A percentile compares a stretch with the other conserved stretches of the same genome.
Evolutionary conservation across 1,284 basidiomycete genomes (phyloP).

Genomic region (Leccinum proliferum): DNA sequence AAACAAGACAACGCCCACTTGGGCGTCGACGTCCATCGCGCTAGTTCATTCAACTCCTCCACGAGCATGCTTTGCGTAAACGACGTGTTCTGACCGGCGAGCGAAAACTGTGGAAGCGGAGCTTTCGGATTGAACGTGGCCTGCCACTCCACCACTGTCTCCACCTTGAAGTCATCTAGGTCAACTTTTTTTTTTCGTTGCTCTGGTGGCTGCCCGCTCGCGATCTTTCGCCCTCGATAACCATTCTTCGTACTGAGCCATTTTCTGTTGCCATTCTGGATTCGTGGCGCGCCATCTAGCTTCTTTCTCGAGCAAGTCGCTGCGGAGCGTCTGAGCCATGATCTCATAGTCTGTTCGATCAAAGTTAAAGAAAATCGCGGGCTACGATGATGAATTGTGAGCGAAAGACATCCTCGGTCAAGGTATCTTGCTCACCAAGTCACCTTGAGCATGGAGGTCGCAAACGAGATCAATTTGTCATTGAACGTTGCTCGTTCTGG

Average conservation of each 20-base stretch:
- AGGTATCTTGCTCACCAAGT: slow-evolving; percentile 40
- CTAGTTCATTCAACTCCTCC: slow-evolving; percentile 41
- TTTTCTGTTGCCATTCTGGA: slow-evolving; percentile 45
- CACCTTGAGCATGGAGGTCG: slow-evolving; percentile 45
- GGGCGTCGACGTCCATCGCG: slow-evolving; percentile 27
- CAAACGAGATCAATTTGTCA: slow-evolving; percentile 45
- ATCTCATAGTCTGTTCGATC: slow-evolving; percentile 54
- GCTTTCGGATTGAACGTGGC: slow-evolving; percentile 52
- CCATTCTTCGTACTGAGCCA: slow-evolving; percentile 51
- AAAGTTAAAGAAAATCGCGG: slow-evolving; percentile 64
- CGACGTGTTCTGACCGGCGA: slow-evolving; percentile 38
- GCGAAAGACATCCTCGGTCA: background rate
- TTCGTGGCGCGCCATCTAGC: slow-evolving; percentile 41
- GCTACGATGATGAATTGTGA: slow-evolving; percentile 31
- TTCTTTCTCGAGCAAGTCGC: slow-evolving; percentile 39
- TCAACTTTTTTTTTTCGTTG: slow-evolving; percentile 33
- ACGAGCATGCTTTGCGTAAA: slow-evolving; percentile 45
- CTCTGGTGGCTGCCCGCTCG: slow-evolving; percentile 34
- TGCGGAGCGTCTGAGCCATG: slow-evolving; percentile 39
- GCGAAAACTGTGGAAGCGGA: slow-evolving; percentile 55
- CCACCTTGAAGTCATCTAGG: slow-evolving; percentile 26
- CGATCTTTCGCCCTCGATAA: slow-evolving; percentile 39
- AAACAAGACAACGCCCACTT: slow-evolving; percentile 45
- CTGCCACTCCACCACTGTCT: slow-evolving; percentile 38
- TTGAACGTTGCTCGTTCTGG: slow-evolving; percentile 30